These are phyloP conservation scores for Aspergillus clavatus DNA, from an alignment of 2,329 filamentous ascomycete species.

Conservation along the genomic window DNA sequence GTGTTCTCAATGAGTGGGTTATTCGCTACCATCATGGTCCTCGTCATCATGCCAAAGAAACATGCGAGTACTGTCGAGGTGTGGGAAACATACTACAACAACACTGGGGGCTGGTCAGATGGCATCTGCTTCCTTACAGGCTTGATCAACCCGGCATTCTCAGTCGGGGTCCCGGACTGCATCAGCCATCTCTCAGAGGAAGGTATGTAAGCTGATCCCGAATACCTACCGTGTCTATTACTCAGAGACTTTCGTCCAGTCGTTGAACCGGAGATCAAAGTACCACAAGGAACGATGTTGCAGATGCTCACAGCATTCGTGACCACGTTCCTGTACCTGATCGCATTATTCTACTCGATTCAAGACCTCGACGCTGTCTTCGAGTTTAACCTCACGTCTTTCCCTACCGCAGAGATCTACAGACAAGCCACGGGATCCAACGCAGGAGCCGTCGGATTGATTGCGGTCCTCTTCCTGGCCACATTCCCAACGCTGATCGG, in stretches of 20 bases:
- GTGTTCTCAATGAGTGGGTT: conserved; percentile 49
- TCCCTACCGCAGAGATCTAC: conserved; percentile 65
- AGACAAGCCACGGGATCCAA: conserved; percentile 52
- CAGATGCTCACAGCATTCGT: conserved; percentile 43
- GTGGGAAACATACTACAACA: conserved; percentile 27
- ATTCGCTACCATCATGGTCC: conserved; percentile 46
- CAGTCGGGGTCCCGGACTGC: conserved; percentile 61
- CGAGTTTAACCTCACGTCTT: conserved; percentile 41
- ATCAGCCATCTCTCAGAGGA: conserved; percentile 60
- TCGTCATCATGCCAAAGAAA: conserved; percentile 45
- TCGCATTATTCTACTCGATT: conserved; percentile 38
- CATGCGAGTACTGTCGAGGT: conserved; percentile 24
- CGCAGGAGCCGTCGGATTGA: conserved; percentile 49
- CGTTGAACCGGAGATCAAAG: conserved; percentile 28
- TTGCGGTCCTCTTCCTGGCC: conserved; percentile 52
- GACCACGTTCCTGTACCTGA: conserved; percentile 45
- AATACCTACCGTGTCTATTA: neutral
- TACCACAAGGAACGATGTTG: conserved; percentile 43
- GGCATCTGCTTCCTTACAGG: conserved; percentile 50
- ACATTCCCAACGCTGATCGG: conserved; percentile 51
- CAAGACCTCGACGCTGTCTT: conserved; percentile 49
- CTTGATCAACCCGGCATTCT: conserved; percentile 61
- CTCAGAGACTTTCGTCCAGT: conserved; percentile 13
- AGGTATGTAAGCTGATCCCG: conserved; percentile 13
- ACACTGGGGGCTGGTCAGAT: conserved; percentile 29